Conservation (phyloP, 2,329 filamentous ascomycete genomes). For the Thelonectria olida region DNA sequence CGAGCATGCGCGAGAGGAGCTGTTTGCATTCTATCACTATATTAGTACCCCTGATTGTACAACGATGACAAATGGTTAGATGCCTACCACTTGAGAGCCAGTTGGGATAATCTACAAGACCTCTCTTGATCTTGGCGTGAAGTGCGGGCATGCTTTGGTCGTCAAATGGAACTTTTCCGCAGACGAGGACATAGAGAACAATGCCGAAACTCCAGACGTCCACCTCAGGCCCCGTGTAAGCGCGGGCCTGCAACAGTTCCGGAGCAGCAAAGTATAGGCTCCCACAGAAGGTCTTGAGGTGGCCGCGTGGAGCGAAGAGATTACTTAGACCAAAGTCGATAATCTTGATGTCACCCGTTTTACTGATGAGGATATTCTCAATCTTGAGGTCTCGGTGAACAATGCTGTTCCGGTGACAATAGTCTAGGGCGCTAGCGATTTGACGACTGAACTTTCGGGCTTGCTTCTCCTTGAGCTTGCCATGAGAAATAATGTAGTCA, state of each 20-base stretch:
- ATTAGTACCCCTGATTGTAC: constrained; percentile 45
- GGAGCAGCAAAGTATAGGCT: constrained; percentile 98
- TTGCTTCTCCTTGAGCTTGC: constrained; percentile 97
- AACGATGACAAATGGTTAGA: background rate
- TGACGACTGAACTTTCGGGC: constrained; percentile 97
- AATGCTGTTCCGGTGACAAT: constrained; percentile 97
- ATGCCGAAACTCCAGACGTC: constrained; percentile 99
- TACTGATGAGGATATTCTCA: constrained; percentile 98
- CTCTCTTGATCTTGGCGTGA: constrained; percentile 99
- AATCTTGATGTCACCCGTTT: constrained; percentile 98
- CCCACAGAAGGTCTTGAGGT: constrained; percentile 96
- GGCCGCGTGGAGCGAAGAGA: constrained; percentile 84
- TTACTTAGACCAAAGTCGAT: constrained; percentile 99
- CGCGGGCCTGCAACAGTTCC: constrained; percentile 90
- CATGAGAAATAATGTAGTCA: constrained; percentile 99
- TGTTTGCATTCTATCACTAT: constrained; percentile 81
- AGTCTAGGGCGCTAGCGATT: constrained; percentile 95
- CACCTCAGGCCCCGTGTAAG: constrained; percentile 95
- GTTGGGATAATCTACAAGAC: constrained; percentile 91
- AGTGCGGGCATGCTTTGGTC: constrained; percentile 99
- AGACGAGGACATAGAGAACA: constrained; percentile 95
- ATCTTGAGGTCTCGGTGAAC: constrained; percentile 98
- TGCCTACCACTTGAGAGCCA: constrained; percentile 87
- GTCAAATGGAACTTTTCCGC: constrained; percentile 97
- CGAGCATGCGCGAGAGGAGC: constrained; percentile 93